These are phyloP conservation scores for Pyricularia sp. DNA, from an alignment of 2,329 filamentous ascomycete species.

Conservation along the genomic window DNA sequence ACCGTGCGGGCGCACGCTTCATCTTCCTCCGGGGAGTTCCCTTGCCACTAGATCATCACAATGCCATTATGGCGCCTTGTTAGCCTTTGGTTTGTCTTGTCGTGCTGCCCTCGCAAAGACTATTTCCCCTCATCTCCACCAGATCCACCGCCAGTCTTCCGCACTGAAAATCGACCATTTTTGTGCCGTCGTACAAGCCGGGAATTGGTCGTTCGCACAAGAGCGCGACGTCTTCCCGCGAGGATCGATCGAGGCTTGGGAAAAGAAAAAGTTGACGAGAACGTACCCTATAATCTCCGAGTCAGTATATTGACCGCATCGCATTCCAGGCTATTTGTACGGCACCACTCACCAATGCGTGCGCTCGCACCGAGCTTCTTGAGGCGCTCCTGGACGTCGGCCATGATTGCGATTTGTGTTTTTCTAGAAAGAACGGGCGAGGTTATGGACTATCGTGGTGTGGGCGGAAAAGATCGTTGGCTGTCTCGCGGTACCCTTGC, in stretches of 20 bases:
- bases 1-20: conserved; percentile 93
- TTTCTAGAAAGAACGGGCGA: not conserved
- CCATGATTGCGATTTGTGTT: conserved; percentile 27
- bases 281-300: not conserved
- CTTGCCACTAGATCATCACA: conserved; percentile 60
- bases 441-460: not conserved
- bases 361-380: conserved; percentile 47
- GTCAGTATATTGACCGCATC: conserved; percentile 1
- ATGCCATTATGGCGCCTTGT: not conserved
- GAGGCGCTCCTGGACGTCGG: conserved; percentile 48
- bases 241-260: not conserved
- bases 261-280: not conserved
- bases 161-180: not conserved
- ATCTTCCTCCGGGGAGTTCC: conserved; percentile 95
- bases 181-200: not conserved
- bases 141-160: not conserved
- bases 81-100: not conserved
- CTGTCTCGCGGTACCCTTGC: not conserved
- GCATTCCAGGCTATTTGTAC: not conserved
- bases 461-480: not conserved
- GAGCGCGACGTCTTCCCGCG: not conserved
- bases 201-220: not conserved
- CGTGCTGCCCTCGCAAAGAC: not conserved
- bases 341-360: conserved; percentile 51
- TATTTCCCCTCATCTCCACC: not conserved